phyloP scores from a whole-genome alignment of 2,329 filamentous ascomycete genomes.

The Cadophora sp. region DNA sequence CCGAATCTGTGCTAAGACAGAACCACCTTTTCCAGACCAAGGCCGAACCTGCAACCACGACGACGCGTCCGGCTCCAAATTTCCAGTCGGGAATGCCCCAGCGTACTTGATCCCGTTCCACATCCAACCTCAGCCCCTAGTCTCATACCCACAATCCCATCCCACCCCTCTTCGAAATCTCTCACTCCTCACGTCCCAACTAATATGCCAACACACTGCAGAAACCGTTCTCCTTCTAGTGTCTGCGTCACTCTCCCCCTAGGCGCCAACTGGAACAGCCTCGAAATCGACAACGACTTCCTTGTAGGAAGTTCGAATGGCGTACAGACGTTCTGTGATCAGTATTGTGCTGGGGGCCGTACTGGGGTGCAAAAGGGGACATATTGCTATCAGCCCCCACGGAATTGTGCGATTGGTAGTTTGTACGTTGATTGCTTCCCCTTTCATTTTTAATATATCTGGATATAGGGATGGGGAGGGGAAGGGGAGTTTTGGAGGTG shows the following conservation, averaged over 20 bases:
- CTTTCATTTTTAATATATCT: too few species aligned
- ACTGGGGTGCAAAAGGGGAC: neutral
- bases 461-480: too few species aligned
- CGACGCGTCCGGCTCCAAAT: neutral
- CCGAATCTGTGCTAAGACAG: neutral
- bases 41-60: neutral
- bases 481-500: neutral
- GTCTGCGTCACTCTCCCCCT: neutral
- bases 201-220: neutral
- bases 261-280: neutral
- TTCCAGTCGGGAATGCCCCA: neutral
- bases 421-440: neutral
- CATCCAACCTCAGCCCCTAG: too few species aligned
- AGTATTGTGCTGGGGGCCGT: neutral
- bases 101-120: neutral
- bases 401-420: neutral
- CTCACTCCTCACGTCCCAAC: neutral
- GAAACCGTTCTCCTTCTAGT: neutral
- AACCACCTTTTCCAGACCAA: neutral
- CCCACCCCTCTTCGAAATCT: too few species aligned
- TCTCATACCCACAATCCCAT: too few species aligned
- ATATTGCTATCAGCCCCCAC: neutral
- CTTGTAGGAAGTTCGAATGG: neutral
- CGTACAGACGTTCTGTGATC: neutral
- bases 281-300: neutral